These are phyloP conservation scores for Astraeus odoratus DNA, from an alignment of 768 basidiomycete genomes.

Conservation along the genomic window DNA sequence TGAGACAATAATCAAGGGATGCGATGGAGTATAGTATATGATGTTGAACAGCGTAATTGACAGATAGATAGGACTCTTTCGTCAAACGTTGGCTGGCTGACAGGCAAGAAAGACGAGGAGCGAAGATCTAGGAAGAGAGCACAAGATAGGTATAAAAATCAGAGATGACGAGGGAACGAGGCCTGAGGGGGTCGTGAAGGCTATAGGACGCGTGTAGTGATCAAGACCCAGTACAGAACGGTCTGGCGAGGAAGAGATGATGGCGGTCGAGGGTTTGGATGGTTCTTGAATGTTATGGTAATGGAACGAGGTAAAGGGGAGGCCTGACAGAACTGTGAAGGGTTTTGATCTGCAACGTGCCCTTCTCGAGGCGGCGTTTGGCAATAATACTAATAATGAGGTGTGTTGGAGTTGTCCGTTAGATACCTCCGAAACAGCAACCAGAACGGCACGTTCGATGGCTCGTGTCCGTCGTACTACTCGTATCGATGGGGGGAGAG, in stretches of 20 bases:
- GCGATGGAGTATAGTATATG: slow-evolving; percentile 35
- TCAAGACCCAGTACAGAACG: slow-evolving; percentile 23
- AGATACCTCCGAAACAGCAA: slow-evolving; percentile 14
- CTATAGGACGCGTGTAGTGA: slow-evolving; percentile 33
- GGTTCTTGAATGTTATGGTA: slow-evolving; percentile 25
- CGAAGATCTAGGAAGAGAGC: slow-evolving; percentile 32
- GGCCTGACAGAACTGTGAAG: slow-evolving; percentile 42
- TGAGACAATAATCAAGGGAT: slow-evolving; percentile 44
- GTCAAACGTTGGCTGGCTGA: slow-evolving; percentile 33
- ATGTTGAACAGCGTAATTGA: slow-evolving; percentile 33
- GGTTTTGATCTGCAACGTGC: slow-evolving; percentile 78
- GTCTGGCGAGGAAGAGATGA: slow-evolving; percentile 21
- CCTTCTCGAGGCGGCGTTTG: slow-evolving; percentile 49
- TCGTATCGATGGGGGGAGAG: slow-evolving; percentile 10
- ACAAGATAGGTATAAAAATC: slow-evolving; percentile 54
- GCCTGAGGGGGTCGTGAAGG: slow-evolving; percentile 55
- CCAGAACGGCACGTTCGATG: slow-evolving; percentile 16
- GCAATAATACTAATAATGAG: slow-evolving; percentile 33
- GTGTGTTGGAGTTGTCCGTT: slow-evolving; percentile 15
- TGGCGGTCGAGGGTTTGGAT: slow-evolving; percentile 33
- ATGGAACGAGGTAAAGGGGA: slow-evolving; percentile 54
- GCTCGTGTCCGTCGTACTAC: slow-evolving; percentile 11
- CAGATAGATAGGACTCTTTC: slow-evolving; percentile 31
- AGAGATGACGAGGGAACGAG: slow-evolving; percentile 28
- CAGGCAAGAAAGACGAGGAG: slow-evolving; percentile 29